These are phyloP conservation scores for Luvunga scandens DNA, from an alignment of 345 rosid genomes.

Conservation along the genomic window DNA sequence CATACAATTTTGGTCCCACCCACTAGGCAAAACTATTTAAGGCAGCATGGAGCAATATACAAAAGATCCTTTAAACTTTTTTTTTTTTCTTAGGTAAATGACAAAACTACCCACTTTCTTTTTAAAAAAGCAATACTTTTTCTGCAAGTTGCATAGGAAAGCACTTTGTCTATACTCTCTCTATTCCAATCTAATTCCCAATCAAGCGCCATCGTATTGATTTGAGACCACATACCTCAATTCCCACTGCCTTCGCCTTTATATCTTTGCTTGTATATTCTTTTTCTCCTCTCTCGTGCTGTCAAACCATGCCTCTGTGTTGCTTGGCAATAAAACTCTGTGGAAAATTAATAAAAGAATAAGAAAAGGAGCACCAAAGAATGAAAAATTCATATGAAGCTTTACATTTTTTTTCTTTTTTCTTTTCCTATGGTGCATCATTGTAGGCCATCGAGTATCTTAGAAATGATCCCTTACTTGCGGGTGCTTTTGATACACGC, in stretches of 20 bases:
- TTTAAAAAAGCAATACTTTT: constrained; percentile 19
- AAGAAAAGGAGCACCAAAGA: not conserved
- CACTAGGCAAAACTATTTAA: constrained; percentile 30
- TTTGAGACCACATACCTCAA: constrained; percentile 15
- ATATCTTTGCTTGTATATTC: not conserved
- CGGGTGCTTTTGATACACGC: constrained; percentile 12
- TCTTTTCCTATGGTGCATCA: constrained; percentile 5
- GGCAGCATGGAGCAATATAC: constrained; percentile 29
- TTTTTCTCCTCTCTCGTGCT: constrained; percentile 13
- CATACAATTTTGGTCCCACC: constrained; percentile 35
- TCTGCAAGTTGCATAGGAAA: constrained; percentile 38
- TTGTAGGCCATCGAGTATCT: constrained; percentile 13
- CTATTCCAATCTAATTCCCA: constrained; percentile 29
- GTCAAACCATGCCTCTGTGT: constrained; percentile 7
- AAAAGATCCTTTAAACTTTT: constrained; percentile 13
- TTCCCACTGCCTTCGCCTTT: not conserved
- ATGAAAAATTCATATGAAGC: not conserved
- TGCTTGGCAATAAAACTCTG: not conserved
- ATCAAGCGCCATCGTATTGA: constrained; percentile 4
- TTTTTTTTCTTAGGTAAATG: constrained; percentile 8
- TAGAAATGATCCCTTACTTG: constrained; percentile 13
- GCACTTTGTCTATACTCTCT: constrained; percentile 31
- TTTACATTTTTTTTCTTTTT: not conserved
- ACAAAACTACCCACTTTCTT: constrained; percentile 39
- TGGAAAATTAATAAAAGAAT: not conserved